Percentiles rank a stretch among this genome's conserved stretches.
phyloP scores from a whole-genome alignment of 2,329 filamentous ascomycete species.

The Microdochium trichocladiopsis region DNA sequence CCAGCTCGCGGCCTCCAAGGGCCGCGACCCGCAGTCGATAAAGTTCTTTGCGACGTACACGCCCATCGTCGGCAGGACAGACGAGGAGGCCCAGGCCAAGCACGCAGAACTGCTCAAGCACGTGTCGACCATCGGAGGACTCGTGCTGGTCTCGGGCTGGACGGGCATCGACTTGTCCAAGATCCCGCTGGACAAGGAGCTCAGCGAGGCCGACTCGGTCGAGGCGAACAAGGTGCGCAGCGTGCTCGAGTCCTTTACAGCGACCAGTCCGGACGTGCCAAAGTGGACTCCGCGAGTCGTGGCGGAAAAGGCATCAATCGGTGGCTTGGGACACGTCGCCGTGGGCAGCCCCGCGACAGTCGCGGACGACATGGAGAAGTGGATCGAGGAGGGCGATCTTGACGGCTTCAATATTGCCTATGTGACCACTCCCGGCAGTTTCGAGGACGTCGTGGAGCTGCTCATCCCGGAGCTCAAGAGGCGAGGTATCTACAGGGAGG shows the following conservation, averaged over 20 bases:
- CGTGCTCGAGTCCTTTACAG: slow-evolving; percentile 39
- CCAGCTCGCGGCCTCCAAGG: slow-evolving; percentile 37
- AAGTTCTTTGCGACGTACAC: slow-evolving; percentile 48
- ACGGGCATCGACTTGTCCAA: slow-evolving; percentile 53
- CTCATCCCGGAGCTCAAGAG: slow-evolving; percentile 14
- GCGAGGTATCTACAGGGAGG: background rate
- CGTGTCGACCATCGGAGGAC: slow-evolving; percentile 42
- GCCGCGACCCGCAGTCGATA: slow-evolving; percentile 48
- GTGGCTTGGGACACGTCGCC: slow-evolving; percentile 17
- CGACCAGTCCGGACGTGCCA: slow-evolving; percentile 33
- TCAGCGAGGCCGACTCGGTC: slow-evolving; percentile 45
- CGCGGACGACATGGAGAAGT: slow-evolving; percentile 16
- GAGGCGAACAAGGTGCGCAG: slow-evolving; percentile 45
- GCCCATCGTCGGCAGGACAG: slow-evolving; percentile 39
- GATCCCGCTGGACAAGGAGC: slow-evolving; percentile 49
- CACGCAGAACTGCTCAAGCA: slow-evolving; percentile 42
- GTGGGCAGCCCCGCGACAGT: slow-evolving; percentile 17
- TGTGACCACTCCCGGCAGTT: slow-evolving; percentile 17
- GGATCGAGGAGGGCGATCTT: slow-evolving; percentile 16
- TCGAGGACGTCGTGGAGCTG: slow-evolving; percentile 18
- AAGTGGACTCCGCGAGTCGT: slow-evolving; percentile 37
- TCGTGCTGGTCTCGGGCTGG: slow-evolving; percentile 50
- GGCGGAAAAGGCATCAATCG: slow-evolving; percentile 32
- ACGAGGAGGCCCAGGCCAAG: slow-evolving; percentile 46
- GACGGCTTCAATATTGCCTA: slow-evolving; percentile 20